Evolutionary conservation across 1,139 yeast species (phyloP).

Genomic region (Meyerozyma athensensis): DNA sequence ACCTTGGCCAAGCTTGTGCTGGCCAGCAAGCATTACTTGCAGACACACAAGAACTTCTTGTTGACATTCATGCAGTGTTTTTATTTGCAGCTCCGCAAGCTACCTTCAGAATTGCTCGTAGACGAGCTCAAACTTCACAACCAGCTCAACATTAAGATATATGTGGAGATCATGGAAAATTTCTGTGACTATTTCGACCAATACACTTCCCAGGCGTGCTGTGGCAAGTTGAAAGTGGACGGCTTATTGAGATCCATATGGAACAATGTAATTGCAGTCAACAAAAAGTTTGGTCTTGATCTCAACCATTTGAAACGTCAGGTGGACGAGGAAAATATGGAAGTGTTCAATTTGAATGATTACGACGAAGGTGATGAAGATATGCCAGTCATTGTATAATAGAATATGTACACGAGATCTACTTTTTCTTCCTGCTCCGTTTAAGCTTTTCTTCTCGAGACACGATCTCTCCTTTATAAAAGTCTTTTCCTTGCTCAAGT

Average conservation of each 20-base stretch:
- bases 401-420: neutral
- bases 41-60: constrained; percentile 11
- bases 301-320: constrained; percentile 8
- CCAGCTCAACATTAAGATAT: constrained; percentile 11
- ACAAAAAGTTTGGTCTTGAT: constrained; percentile 15
- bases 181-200: constrained; percentile 13
- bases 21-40: constrained; percentile 17
- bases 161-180: constrained; percentile 18
- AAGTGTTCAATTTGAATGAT: constrained; percentile 19
- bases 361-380: constrained; percentile 27
- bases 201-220: constrained; percentile 11
- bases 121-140: constrained; percentile 14
- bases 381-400: constrained; percentile 22
- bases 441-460: constrained; percentile 16
- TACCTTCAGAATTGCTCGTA: constrained; percentile 24
- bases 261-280: constrained; percentile 11
- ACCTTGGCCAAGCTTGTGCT: constrained; percentile 20
- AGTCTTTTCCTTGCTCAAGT: constrained; percentile 27
- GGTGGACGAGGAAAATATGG: constrained; percentile 18
- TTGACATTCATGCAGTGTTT: constrained; percentile 14
- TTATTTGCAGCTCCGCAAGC: constrained; percentile 15
- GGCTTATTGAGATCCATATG: constrained; percentile 20
- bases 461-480: constrained; percentile 27
- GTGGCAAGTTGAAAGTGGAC: constrained; percentile 19
- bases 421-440: constrained; percentile 6